Evolutionary conservation across 306 rosid genomes (phyloP).

Genomic region (Castanea crenata): DNA sequence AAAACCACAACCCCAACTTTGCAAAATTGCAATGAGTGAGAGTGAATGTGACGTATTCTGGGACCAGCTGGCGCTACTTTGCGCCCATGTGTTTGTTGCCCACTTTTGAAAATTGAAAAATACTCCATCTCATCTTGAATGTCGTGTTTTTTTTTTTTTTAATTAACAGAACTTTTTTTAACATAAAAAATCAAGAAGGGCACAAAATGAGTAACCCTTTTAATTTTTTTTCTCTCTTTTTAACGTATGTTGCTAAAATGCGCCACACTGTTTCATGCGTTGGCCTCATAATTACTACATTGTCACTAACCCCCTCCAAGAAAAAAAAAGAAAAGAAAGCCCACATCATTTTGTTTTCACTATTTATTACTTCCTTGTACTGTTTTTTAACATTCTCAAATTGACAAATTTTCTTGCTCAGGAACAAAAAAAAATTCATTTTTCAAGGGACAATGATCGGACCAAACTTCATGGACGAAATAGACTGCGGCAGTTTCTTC

Average conservation of each 20-base stretch:
- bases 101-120: neutral
- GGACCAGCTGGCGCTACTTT: conserved; percentile 41
- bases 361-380: neutral
- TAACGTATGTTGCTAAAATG: conserved; percentile 29
- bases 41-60: neutral
- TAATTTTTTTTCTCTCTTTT: neutral
- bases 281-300: neutral
- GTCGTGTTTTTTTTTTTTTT: neutral
- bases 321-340: neutral
- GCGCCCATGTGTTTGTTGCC: conserved; percentile 13
- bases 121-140: conserved; percentile 4
- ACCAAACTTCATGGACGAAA: conserved; percentile 65
- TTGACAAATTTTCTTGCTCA: conserved; percentile 19
- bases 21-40: conserved; percentile 11
- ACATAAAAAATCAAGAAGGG: neutral
- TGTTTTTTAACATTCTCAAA: too few species aligned
- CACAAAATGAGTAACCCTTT: neutral
- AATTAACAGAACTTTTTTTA: neutral
- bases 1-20: neutral
- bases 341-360: neutral
- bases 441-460: conserved; percentile 56
- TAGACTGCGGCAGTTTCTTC: conserved; percentile 91
- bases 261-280: conserved; percentile 31
- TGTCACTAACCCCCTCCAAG: neutral
- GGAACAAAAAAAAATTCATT: neutral